Conservation (phyloP, 202 grass and related monocot genomes). For the Zizania palustris region DNA sequence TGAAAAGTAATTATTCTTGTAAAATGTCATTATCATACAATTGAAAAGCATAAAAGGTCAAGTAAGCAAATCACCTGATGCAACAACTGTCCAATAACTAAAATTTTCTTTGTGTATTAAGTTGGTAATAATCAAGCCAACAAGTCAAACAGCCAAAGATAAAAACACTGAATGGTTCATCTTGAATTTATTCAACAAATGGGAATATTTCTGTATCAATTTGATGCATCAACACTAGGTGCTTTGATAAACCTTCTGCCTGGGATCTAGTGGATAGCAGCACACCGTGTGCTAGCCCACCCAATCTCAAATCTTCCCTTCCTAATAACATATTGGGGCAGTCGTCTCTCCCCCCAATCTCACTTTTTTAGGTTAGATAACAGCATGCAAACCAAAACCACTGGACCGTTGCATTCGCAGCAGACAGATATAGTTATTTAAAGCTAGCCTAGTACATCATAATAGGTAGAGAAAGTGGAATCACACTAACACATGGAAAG, state of each 20-base stretch:
- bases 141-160: neutral
- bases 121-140: neutral
- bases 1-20: conserved; percentile 42
- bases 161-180: neutral
- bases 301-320: neutral
- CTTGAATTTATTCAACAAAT: conserved; percentile 6
- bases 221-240: conserved; percentile 20
- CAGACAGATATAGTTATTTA: neutral
- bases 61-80: conserved; percentile 12
- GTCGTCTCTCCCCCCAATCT: neutral
- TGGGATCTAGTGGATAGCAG: neutral
- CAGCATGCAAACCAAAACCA: neutral
- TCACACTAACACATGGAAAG: neutral
- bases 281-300: neutral
- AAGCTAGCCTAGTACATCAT: neutral
- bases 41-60: conserved; percentile 2
- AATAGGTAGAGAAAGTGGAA: neutral
- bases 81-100: neutral
- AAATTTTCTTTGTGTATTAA: conserved; percentile 7
- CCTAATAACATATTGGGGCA: neutral
- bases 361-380: neutral
- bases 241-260: neutral
- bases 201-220: neutral
- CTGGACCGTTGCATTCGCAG: neutral
- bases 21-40: neutral